Conservation (phyloP, 345 rosid genomes). For the Gossypium ekmanianum region DNA sequence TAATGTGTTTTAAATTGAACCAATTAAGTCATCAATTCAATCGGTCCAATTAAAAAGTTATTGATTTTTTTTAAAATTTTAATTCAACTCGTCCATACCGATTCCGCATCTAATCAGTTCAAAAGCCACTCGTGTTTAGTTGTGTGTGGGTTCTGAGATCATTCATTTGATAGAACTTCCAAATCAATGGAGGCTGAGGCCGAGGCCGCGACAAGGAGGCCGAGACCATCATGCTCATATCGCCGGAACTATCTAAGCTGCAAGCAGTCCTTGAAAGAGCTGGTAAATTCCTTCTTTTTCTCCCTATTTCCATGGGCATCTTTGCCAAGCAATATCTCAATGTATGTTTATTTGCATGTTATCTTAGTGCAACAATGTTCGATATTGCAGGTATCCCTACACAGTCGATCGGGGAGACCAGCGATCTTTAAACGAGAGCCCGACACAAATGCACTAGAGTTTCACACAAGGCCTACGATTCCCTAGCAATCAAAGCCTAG, state of each 20-base stretch:
- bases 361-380: background rate
- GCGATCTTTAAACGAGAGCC: constrained; percentile 46
- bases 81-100: too few species aligned
- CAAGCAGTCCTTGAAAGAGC: constrained; percentile 69
- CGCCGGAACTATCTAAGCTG: constrained; percentile 61
- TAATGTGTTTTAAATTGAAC: too few species aligned
- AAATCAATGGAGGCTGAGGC: constrained; percentile 55
- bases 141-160: constrained; percentile 96
- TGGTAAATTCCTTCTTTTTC: constrained; percentile 33
- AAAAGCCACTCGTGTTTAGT: constrained; percentile 41
- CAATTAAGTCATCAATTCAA: too few species aligned
- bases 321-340: background rate
- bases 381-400: constrained; percentile 55
- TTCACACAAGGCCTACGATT: constrained; percentile 39
- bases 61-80: too few species aligned
- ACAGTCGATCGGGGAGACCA: constrained; percentile 38
- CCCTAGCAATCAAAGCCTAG: background rate
- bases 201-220: constrained; percentile 87
- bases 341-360: background rate
- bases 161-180: constrained; percentile 65
- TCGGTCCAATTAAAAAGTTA: too few species aligned
- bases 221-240: constrained; percentile 86
- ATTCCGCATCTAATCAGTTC: too few species aligned
- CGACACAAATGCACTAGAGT: constrained; percentile 84
- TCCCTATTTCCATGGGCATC: background rate